phyloP scores from a whole-genome alignment of 345 rosid species.

The Raphanus sativus region DNA sequence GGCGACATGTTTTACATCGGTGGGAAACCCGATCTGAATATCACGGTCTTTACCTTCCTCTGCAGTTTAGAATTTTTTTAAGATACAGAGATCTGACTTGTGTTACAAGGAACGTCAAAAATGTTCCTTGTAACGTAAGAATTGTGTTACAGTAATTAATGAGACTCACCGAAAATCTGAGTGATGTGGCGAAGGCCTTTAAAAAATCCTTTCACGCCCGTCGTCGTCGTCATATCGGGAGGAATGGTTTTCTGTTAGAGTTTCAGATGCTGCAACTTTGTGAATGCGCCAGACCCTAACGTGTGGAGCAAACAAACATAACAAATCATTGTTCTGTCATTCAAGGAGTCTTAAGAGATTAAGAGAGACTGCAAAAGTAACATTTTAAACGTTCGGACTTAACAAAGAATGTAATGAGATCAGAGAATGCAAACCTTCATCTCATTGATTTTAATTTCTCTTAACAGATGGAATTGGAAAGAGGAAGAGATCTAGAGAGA shows the following conservation, averaged over 20 bases:
- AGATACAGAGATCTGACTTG: not conserved
- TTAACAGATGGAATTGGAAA: not conserved
- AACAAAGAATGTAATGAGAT: not conserved
- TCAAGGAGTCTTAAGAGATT: not conserved
- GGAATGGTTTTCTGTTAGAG: slow-evolving; percentile 8
- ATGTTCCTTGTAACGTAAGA: not conserved
- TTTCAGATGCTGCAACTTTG: slow-evolving; percentile 9
- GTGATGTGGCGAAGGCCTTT: slow-evolving; percentile 58
- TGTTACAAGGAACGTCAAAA: not conserved
- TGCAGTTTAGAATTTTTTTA: slow-evolving; percentile 17
- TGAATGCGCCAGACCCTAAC: slow-evolving; percentile 20
- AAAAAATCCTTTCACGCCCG: slow-evolving; percentile 55
- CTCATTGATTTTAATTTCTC: slow-evolving; percentile 9
- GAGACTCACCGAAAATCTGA: slow-evolving; percentile 53
- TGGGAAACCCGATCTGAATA: slow-evolving; percentile 68
- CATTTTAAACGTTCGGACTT: not conserved
- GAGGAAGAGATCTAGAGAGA: slow-evolving; percentile 3
- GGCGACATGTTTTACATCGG: slow-evolving; percentile 80
- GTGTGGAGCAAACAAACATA: not conserved
- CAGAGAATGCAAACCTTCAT: slow-evolving; percentile 13
- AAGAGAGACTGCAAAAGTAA: not conserved
- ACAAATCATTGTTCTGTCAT: not conserved
- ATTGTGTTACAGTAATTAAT: not conserved
- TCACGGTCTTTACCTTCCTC: slow-evolving; percentile 58
- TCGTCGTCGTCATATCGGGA: slow-evolving; percentile 16